These are phyloP conservation scores for Peniophora sp. DNA, from an alignment of 1,284 basidiomycete genomes.

Conservation along the genomic window DNA sequence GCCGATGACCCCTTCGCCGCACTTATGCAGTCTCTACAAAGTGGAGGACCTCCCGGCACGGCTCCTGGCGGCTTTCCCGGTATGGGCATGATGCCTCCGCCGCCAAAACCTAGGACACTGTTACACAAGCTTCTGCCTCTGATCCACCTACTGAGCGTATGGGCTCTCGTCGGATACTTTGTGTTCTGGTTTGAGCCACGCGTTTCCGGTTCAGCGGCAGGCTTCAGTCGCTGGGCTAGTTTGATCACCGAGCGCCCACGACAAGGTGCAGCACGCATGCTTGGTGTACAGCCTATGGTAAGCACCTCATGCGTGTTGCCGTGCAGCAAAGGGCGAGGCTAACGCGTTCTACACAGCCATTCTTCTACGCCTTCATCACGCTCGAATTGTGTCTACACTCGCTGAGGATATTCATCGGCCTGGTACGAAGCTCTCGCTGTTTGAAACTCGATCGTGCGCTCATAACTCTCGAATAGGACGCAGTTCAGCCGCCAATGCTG, in stretches of 20 bases:
- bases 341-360: slow-evolving; percentile 38
- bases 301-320: slow-evolving; percentile 16
- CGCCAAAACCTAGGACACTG: slow-evolving; percentile 31
- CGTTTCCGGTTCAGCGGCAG: slow-evolving; percentile 23
- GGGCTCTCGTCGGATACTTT: slow-evolving; percentile 60
- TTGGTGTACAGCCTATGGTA: slow-evolving; percentile 50
- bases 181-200: slow-evolving; percentile 57
- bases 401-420: slow-evolving; percentile 55
- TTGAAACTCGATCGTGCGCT: slow-evolving; percentile 3
- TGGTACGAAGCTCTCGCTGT: slow-evolving; percentile 36
- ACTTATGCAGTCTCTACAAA: slow-evolving; percentile 22
- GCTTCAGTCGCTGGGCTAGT: slow-evolving; percentile 54
- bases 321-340: background rate
- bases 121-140: slow-evolving; percentile 56
- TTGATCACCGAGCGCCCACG: slow-evolving; percentile 25
- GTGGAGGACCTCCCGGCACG: slow-evolving; percentile 8
- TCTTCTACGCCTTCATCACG: slow-evolving; percentile 73
- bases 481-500: slow-evolving; percentile 49
- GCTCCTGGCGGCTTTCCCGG: slow-evolving; percentile 8
- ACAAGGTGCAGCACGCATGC: slow-evolving; percentile 17
- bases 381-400: slow-evolving; percentile 64
- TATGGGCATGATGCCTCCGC: slow-evolving; percentile 6
- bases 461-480: slow-evolving; percentile 34
- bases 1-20: slow-evolving; percentile 23
- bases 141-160: slow-evolving; percentile 54